Evolutionary conservation across 805 yeast genomes (phyloP).

Genomic region (Nematodospora valgi): DNA sequence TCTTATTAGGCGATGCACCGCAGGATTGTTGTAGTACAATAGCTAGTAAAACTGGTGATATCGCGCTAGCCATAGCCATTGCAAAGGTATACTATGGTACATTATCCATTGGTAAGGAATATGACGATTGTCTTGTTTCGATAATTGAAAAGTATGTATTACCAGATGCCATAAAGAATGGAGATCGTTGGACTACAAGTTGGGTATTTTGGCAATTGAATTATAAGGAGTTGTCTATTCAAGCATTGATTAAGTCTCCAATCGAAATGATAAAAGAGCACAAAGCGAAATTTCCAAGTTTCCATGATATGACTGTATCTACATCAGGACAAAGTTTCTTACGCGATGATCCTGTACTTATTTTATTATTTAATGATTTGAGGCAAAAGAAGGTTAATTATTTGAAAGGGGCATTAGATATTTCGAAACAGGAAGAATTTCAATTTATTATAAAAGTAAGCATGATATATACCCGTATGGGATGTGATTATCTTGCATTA

Average conservation of each 20-base stretch:
- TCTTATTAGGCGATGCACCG: conserved; percentile 70
- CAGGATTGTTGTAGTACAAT: conserved; percentile 77
- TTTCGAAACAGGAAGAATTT: conserved; percentile 50
- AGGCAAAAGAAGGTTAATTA: conserved; percentile 51
- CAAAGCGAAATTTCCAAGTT: conserved; percentile 13
- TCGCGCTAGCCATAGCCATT: conserved; percentile 74
- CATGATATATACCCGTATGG: conserved; percentile 77
- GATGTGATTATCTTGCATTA: conserved; percentile 77
- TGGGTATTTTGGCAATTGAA: conserved; percentile 73
- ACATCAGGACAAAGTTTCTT: conserved; percentile 32
- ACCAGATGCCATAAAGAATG: conserved; percentile 54
- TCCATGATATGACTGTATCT: conserved; percentile 9
- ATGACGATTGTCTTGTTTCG: conserved; percentile 11
- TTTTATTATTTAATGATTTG: conserved; percentile 60
- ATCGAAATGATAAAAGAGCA: conserved; percentile 23
- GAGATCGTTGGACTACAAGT: conserved; percentile 78
- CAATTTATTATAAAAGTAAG: conserved; percentile 60
- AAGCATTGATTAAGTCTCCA: conserved; percentile 62
- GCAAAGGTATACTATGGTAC: conserved; percentile 64
- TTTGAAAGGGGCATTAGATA: conserved; percentile 46
- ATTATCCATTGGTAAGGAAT: conserved; percentile 1
- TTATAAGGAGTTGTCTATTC: conserved; percentile 45
- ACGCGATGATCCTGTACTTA: conserved; percentile 79
- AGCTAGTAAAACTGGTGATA: conserved; percentile 61
- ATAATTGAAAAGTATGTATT: conserved; percentile 50